Percentiles rank a stretch among this genome's conserved stretches.
Evolutionary conservation across 345 rosid genomes (phyloP).

Genomic region (Hibiscus mutabilis): DNA sequence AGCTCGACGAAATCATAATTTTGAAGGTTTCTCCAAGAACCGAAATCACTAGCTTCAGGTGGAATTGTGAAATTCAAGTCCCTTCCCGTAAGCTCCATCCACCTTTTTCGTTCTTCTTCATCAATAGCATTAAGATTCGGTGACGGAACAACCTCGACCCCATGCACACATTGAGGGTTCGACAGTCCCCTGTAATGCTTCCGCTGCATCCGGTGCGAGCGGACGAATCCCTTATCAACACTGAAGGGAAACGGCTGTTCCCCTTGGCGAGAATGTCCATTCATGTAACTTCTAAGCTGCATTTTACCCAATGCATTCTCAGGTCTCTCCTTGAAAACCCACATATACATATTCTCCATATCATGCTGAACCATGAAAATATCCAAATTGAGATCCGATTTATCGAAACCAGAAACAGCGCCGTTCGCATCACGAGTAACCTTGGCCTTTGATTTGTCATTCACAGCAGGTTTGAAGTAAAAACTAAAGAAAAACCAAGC

Average conservation of each 20-base stretch:
- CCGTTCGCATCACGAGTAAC: neutral
- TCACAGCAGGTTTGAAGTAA: constrained; percentile 5
- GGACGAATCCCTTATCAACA: constrained; percentile 82
- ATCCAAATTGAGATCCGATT: constrained; percentile 5
- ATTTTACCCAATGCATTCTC: constrained; percentile 4
- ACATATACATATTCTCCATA: constrained; percentile 6
- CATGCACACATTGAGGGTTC: constrained; percentile 93
- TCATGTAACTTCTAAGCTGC: constrained; percentile 36
- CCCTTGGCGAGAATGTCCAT: constrained; percentile 94
- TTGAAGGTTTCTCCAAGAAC: constrained; percentile 91
- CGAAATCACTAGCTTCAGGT: constrained; percentile 77
- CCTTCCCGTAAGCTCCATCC: constrained; percentile 86
- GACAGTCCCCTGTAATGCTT: constrained; percentile 95
- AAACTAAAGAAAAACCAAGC: constrained; percentile 7
- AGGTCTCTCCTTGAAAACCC: constrained; percentile 6
- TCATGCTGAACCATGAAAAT: constrained; percentile 5
- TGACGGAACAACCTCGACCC: constrained; percentile 65
- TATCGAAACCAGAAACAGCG: neutral
- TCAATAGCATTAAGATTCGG: constrained; percentile 68
- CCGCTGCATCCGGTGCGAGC: constrained; percentile 97
- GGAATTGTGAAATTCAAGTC: constrained; percentile 74
- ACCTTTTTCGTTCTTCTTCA: constrained; percentile 83
- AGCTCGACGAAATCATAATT: constrained; percentile 91
- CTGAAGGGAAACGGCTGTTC: constrained; percentile 85
- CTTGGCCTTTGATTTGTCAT: constrained; percentile 5